phyloP scores from a whole-genome alignment of 345 rosid species.

The Eucalyptus camaldulensis region DNA sequence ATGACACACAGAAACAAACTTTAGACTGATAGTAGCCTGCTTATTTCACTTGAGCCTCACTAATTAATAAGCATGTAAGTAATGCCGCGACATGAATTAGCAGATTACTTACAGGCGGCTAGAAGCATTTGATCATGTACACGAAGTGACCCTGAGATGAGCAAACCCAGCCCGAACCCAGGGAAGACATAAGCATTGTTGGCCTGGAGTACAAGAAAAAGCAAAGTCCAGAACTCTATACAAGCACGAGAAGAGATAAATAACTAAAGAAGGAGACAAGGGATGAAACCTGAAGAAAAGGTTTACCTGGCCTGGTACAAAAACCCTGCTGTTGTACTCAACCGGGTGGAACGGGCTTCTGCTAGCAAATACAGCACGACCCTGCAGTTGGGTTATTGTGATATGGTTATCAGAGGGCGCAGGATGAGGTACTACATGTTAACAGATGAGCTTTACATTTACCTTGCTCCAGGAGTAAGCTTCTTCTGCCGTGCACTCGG shows the following conservation, averaged over 20 bases:
- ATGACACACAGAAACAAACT: neutral
- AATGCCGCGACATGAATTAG: neutral
- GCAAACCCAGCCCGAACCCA: slow-evolving; percentile 83
- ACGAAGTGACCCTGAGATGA: slow-evolving; percentile 76
- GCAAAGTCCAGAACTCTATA: neutral
- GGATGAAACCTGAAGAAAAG: neutral
- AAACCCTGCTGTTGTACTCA: slow-evolving; percentile 48
- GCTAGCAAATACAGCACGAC: slow-evolving; percentile 85
- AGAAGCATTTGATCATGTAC: slow-evolving; percentile 84
- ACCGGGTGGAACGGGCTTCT: slow-evolving; percentile 92
- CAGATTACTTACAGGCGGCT: slow-evolving; percentile 58
- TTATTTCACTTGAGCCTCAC: neutral
- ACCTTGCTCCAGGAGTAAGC: slow-evolving; percentile 90
- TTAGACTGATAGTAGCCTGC: neutral
- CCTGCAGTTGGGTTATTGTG: slow-evolving; percentile 17
- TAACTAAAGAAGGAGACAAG: neutral
- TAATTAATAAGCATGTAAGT: too few relatives aligned
- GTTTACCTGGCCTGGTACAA: slow-evolving; percentile 75
- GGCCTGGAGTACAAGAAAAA: slow-evolving; percentile 25
- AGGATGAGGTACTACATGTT: neutral
- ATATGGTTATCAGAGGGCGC: neutral
- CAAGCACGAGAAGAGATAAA: neutral
- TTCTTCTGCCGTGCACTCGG: slow-evolving; percentile 97
- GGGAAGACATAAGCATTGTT: slow-evolving; percentile 95
- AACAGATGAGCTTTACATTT: neutral